Evolutionary conservation across 768 basidiomycete genomes (phyloP).

Genomic region (Boletus rubropictus): DNA sequence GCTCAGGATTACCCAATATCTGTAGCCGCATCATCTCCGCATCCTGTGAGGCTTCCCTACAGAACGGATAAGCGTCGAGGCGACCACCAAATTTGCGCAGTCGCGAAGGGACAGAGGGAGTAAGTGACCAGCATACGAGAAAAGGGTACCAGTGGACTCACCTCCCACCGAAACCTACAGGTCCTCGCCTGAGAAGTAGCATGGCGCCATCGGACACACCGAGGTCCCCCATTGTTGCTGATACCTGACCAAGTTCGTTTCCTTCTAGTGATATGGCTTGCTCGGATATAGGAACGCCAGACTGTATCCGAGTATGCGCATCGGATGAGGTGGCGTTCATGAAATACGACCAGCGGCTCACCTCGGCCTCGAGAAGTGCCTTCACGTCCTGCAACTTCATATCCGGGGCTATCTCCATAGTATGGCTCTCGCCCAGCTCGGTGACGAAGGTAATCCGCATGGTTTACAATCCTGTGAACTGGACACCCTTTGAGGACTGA

Average conservation of each 20-base stretch:
- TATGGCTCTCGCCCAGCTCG: constrained; percentile 57
- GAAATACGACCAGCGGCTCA: constrained; percentile 34
- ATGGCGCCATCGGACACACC: constrained; percentile 59
- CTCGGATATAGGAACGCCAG: constrained; percentile 63
- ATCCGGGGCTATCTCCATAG: constrained; percentile 78
- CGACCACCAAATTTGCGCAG: neutral
- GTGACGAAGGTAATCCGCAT: constrained; percentile 74
- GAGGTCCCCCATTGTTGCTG: constrained; percentile 61
- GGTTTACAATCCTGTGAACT: constrained; percentile 4
- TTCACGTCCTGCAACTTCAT: constrained; percentile 93
- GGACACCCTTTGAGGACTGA: neutral
- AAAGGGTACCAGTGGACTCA: constrained; percentile 5
- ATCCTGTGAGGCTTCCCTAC: constrained; percentile 69
- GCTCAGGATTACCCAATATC: constrained; percentile 72
- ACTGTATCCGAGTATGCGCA: constrained; percentile 39
- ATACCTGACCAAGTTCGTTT: constrained; percentile 58
- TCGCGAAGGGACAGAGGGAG: neutral
- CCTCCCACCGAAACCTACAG: constrained; percentile 41
- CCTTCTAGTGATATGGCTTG: constrained; percentile 69
- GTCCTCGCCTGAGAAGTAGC: constrained; percentile 62
- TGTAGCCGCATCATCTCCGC: constrained; percentile 89
- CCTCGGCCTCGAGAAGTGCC: constrained; percentile 94
- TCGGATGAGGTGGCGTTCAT: neutral
- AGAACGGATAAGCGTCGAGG: neutral
- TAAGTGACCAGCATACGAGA: neutral